Conservation (phyloP, 768 basidiomycete species). For the Pholiota conissans region DNA sequence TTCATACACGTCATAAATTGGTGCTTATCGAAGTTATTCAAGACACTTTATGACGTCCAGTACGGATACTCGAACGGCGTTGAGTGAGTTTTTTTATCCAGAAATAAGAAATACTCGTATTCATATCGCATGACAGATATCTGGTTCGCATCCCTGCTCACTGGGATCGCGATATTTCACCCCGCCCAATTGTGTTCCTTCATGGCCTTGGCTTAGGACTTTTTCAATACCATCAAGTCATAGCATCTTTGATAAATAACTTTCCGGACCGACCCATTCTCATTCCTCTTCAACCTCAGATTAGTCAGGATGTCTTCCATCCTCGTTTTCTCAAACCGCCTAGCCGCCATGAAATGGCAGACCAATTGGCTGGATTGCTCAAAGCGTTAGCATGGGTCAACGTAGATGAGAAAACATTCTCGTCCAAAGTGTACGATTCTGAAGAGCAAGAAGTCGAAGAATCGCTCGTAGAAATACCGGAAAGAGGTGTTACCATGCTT, state of each 20-base stretch:
- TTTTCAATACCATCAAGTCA: slow-evolving; percentile 63
- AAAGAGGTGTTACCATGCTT: slow-evolving; percentile 68
- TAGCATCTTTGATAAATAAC: slow-evolving; percentile 54
- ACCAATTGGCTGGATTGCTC: slow-evolving; percentile 56
- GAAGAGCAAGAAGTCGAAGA: slow-evolving; percentile 26
- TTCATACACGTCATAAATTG: slow-evolving; percentile 50
- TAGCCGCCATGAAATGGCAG: slow-evolving; percentile 57
- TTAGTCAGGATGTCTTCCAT: slow-evolving; percentile 86
- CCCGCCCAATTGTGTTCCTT: slow-evolving; percentile 76
- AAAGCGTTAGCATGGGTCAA: slow-evolving; percentile 64
- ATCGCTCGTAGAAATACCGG: slow-evolving; percentile 18
- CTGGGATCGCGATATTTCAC: slow-evolving; percentile 60
- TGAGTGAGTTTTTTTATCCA: slow-evolving; percentile 49
- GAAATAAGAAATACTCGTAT: not conserved
- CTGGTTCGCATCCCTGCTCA: slow-evolving; percentile 66
- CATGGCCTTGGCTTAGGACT: slow-evolving; percentile 90
- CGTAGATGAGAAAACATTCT: slow-evolving; percentile 18
- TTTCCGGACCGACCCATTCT: slow-evolving; percentile 73
- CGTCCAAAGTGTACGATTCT: slow-evolving; percentile 19
- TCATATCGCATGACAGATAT: slow-evolving; percentile 47
- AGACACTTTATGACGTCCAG: slow-evolving; percentile 38
- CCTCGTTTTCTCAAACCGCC: slow-evolving; percentile 70
- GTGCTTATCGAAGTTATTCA: slow-evolving; percentile 38
- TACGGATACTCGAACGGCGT: slow-evolving; percentile 57
- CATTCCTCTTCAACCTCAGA: slow-evolving; percentile 77